Conservation (phyloP, 139 green algal species). For the Trebouxia sp. region DNA sequence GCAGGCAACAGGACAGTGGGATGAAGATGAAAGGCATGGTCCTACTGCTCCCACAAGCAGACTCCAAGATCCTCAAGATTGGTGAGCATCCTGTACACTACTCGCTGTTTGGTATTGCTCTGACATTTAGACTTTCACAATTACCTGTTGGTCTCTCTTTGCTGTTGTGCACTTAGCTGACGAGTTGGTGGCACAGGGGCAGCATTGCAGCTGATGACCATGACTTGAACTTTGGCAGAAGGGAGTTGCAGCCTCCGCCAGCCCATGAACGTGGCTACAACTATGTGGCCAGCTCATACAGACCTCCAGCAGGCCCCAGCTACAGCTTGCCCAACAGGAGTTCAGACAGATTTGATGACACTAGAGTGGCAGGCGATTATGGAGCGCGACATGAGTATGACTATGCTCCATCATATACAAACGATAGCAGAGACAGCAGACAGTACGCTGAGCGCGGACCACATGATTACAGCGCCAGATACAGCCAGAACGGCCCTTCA, state of each 20-base stretch:
- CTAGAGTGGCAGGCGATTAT: neutral
- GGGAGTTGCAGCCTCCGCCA: neutral
- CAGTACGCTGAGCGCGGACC: neutral
- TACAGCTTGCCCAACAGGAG: neutral
- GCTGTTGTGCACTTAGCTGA: too few relatives aligned
- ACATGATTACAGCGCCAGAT: too few relatives aligned
- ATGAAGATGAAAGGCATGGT: constrained; percentile 46
- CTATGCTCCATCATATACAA: neutral
- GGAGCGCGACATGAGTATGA: neutral
- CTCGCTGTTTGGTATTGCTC: too few relatives aligned
- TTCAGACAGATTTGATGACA: neutral
- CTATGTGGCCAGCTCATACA: neutral
- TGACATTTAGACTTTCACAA: too few relatives aligned
- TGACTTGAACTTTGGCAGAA: neutral
- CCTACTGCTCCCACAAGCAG: neutral
- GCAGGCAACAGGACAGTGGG: constrained; percentile 37
- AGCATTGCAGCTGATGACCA: neutral
- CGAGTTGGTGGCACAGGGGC: neutral
- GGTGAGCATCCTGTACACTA: constrained; percentile 19
- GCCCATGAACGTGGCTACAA: neutral
- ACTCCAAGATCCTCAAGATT: constrained; percentile 19
- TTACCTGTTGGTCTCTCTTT: neutral
- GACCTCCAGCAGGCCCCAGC: neutral
- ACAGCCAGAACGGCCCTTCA: neutral
- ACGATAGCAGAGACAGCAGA: neutral